Evolutionary conservation across 371 early-diverging fungal genomes (phyloP).

Genomic region (Actinomortierella ambigua): DNA sequence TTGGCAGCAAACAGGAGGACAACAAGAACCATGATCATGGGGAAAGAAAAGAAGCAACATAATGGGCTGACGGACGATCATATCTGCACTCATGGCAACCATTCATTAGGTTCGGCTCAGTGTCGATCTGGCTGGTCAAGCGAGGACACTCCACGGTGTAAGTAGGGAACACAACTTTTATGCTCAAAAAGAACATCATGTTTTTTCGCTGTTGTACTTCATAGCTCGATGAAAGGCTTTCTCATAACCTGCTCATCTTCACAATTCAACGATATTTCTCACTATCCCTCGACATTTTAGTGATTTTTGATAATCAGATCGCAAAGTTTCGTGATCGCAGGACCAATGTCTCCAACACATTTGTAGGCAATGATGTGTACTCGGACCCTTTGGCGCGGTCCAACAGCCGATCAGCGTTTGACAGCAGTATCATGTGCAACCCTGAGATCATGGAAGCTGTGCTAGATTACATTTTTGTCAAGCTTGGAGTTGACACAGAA

Average conservation of each 20-base stretch:
- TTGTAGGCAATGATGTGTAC: conserved; percentile 81
- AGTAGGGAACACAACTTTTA: conserved; percentile 15
- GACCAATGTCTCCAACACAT: conserved; percentile 55
- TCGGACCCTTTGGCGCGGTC: conserved; percentile 72
- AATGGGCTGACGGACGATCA: too few relatives aligned
- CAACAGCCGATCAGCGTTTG: conserved; percentile 78
- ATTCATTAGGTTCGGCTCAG: conserved; percentile 68
- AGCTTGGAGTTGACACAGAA: conserved; percentile 75
- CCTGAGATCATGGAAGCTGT: conserved; percentile 79
- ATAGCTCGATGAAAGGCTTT: too few relatives aligned
- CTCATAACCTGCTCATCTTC: too few relatives aligned
- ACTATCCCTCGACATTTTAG: conserved; percentile 37
- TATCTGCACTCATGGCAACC: too few relatives aligned
- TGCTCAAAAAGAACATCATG: too few relatives aligned
- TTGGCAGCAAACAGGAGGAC: not conserved
- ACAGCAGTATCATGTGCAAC: conserved; percentile 69
- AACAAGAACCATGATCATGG: not conserved
- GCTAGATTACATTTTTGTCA: conserved; percentile 84
- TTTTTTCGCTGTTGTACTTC: too few relatives aligned
- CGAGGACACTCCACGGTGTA: conserved; percentile 66
- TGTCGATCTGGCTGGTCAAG: conserved; percentile 87
- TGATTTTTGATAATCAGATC: conserved; percentile 82
- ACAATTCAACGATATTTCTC: too few relatives aligned
- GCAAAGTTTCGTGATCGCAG: conserved; percentile 83
- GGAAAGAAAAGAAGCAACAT: not conserved